Evolutionary conservation across 176 grass and related monocot species (phyloP).

Genomic region (Neostapfia colusana): DNA sequence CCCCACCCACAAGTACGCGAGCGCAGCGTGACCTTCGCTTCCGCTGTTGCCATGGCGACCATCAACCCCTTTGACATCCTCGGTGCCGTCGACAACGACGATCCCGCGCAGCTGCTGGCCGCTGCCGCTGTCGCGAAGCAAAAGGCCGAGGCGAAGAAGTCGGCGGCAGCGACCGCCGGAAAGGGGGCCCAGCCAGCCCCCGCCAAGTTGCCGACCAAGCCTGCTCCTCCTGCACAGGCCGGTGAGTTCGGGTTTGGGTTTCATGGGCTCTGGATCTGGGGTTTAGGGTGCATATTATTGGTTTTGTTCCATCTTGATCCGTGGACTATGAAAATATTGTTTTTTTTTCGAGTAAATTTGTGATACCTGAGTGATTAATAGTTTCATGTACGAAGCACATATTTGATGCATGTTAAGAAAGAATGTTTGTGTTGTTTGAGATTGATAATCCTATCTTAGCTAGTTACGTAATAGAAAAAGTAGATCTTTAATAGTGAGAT

Average conservation of each 20-base stretch:
- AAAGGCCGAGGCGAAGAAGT: constrained; percentile 59
- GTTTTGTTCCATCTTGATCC: not conserved
- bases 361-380: not conserved
- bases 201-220: constrained; percentile 70
- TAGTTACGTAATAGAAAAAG: not conserved
- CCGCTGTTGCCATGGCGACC: constrained; percentile 58
- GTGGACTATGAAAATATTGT: not conserved
- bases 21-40: constrained; percentile 8
- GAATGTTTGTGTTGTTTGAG: not conserved
- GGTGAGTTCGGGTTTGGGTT: constrained; percentile 46
- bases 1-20: constrained; percentile 27
- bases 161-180: constrained; percentile 36
- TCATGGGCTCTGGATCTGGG: constrained; percentile 39
- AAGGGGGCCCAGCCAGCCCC: constrained; percentile 43
- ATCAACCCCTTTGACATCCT: constrained; percentile 78
- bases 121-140: constrained; percentile 45
- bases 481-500: not conserved
- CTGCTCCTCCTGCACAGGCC: constrained; percentile 61
- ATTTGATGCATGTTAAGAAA: not conserved
- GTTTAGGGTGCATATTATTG: constrained; percentile 1
- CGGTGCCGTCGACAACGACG: constrained; percentile 72
- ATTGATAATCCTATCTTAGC: not conserved
- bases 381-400: not conserved
- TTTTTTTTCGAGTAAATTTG: not conserved
- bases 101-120: constrained; percentile 67